Conservation (phyloP, 345 rosid genomes). For the Eucalyptus globulus region DNA sequence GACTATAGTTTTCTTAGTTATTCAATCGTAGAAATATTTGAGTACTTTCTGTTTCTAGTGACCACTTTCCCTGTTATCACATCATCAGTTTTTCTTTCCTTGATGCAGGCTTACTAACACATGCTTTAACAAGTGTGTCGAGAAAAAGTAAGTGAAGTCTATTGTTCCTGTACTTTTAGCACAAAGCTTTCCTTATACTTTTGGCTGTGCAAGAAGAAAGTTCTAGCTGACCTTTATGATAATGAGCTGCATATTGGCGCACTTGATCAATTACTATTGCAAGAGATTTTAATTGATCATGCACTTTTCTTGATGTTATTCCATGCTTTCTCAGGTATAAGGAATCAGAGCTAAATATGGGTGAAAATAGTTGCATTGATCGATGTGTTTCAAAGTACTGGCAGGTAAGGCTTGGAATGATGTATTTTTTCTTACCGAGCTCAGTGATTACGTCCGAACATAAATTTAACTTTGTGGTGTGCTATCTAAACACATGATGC, state of each 20-base stretch:
- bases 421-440: neutral
- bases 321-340: conserved; percentile 48
- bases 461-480: neutral
- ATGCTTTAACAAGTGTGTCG: conserved; percentile 88
- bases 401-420: conserved; percentile 40
- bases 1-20: neutral
- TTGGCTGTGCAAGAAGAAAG: neutral
- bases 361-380: conserved; percentile 97
- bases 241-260: neutral
- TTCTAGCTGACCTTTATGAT: neutral
- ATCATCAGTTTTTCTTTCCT: neutral
- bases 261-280: neutral
- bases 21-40: neutral
- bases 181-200: neutral
- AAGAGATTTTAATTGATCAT: neutral
- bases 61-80: neutral
- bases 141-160: conserved; percentile 52
- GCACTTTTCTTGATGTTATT: neutral
- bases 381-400: conserved; percentile 94
- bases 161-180: neutral
- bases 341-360: conserved; percentile 95
- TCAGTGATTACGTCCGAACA: neutral
- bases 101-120: conserved; percentile 76
- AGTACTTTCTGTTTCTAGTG: neutral
- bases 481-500: neutral